Percentiles rank a stretch among this genome's conserved stretches.
Conservation (phyloP, 305 asterid genomes). For the Fraxinus xanthoxyloides region DNA sequence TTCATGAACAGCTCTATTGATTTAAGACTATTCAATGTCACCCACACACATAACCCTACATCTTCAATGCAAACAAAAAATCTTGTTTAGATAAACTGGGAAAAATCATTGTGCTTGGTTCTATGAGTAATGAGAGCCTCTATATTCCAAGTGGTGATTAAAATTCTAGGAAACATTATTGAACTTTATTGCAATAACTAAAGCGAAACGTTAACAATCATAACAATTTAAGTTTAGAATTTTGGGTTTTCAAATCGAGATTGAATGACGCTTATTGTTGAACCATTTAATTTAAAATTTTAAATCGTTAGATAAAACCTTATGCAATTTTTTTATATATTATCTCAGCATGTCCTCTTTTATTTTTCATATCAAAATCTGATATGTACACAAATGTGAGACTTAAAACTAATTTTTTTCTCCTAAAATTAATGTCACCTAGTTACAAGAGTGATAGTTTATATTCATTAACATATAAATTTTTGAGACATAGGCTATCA, state of each 20-base stretch:
- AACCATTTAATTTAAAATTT: neutral
- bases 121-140: neutral
- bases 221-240: neutral
- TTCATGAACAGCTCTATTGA: constrained; percentile 43
- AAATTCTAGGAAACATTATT: neutral
- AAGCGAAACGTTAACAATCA: neutral
- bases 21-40: constrained; percentile 46
- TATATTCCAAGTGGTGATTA: neutral
- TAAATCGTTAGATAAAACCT: neutral
- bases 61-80: constrained; percentile 9
- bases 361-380: neutral
- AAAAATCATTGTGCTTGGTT: neutral
- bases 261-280: neutral
- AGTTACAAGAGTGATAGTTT: neutral
- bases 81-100: constrained; percentile 19
- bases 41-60: constrained; percentile 29
- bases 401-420: neutral
- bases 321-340: too few species aligned
- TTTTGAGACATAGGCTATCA: neutral
- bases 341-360: neutral
- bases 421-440: neutral
- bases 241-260: neutral
- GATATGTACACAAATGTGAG: neutral
- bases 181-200: neutral
- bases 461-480: neutral